Base-by-base conservation (phyloP, 306 rosid species). In the Urtica urens region DNA sequence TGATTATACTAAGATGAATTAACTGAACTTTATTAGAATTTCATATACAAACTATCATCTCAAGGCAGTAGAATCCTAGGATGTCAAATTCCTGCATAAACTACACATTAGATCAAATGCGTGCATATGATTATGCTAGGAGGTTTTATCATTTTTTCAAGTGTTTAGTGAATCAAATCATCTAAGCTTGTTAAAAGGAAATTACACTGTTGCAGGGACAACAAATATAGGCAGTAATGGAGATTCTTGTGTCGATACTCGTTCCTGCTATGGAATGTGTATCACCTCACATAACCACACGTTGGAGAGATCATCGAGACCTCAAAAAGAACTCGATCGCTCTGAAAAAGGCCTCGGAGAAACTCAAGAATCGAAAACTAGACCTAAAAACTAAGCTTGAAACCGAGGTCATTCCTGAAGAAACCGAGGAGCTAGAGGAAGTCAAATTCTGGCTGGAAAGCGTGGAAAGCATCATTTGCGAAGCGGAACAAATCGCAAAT, bases 361-460 rank as follows among this genome's bases (percentile, higher is more conserved):
- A 5, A 6, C 23, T 60, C n/a, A 40, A 50, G 9, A 10, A 43
- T 13, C 18, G 45, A n/a, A 51, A 41, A 34, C 27, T 3, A 41
- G 57, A 40, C 66, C 21, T 60, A 1, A 51, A 60, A 21, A 24
- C 45, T 28, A 50, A 15, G 24, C 5, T n/a, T 13, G 34, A 21
- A 12, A 8, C 44, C 6, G 37, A 41, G 50, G 24, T 30, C 21
- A 6, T 9, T 16, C 6, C 13, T n/a, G 49, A 24, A 22, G 43
- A 5, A 12, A 51, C 34, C 6, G 21, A 17, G 21, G 6, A 17
- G 17, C 31, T 11, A 44, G 34, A 31, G 8, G 53, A 42, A 25
- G 66, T 60, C 10, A 12, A 42, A 18, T 20, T 7, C 0, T 60
- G 66, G 66, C 8, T 60, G 58, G 35, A 18, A 20, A 16, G 33